Evolutionary conservation across 768 basidiomycete species (phyloP), one percentile per base, ranked within the genome.

Genomic region (Pleurotus eryngii): DNA sequence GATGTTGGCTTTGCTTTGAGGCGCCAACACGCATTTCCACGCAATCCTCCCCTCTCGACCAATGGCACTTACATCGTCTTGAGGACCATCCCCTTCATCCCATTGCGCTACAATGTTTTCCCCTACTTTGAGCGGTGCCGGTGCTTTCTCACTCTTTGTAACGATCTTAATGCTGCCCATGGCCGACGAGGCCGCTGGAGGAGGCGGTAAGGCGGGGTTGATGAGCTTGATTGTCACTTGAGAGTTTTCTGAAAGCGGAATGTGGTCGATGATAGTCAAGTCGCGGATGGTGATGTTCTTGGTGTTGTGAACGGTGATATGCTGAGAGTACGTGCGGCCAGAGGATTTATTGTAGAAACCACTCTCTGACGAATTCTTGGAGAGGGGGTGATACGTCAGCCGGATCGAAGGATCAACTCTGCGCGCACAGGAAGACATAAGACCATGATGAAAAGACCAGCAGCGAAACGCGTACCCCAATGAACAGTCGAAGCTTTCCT

Each of bases 31-130:
- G 37, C 72, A 74, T n/a, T 73, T 57, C 70, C 72, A 75, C 37
- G 68, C 66, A 48, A 76, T 56, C 63, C 68, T 70, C 5, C 74
- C 70, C 55, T 76, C 69, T 49, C 67, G 64, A 1, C 71, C 74
- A 46, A 72, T 55, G 6, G 64, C 56, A 15, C 61, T 63, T 4
- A 64, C 63, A 40, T 68, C 67, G 17, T 60, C 46, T 1, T 46
- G 57, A 4, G 43, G 49, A 47, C 68, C 69, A 27, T 66, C 68
- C 5, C 68, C 63, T 11, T 65, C 67, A 49, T 74, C 64, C 73
- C 73, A 74, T 40, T 66, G 64, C 3, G 72, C 73, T 11, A 61
- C 53, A 0, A 74, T 64, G 5, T 65, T 67, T 0, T 64, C 59
- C 15, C 58, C 49, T 7, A 70, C 65, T 18, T 61, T 63, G 43